A percentile compares a stretch with the other conserved stretches of the same genome.
These are phyloP conservation scores for Plectosphaerella cucumerina DNA, from an alignment of 2,329 filamentous ascomycete genomes.

Conservation along the genomic window DNA sequence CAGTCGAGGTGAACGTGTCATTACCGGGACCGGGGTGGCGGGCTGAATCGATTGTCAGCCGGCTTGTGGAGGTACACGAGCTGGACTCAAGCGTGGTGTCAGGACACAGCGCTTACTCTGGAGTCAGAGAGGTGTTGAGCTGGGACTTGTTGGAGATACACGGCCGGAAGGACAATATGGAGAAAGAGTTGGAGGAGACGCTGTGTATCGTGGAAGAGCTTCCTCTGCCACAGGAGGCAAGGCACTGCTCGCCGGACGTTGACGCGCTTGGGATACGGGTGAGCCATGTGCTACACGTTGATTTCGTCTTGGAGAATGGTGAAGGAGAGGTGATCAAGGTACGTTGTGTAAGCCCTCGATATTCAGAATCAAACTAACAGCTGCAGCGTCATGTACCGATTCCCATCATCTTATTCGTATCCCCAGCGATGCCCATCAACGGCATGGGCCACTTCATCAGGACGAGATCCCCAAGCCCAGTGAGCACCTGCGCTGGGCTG, in stretches of 20 bases:
- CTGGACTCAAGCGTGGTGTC: neutral
- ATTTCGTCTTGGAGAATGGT: neutral
- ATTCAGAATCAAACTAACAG: neutral
- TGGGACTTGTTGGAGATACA: conserved; percentile 1
- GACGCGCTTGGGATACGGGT: neutral
- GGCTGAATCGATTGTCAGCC: neutral
- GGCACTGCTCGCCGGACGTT: conserved; percentile 1
- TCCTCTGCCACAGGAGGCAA: conserved; percentile 1
- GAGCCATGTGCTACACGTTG: conserved; percentile 2
- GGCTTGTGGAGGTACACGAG: conserved; percentile 2
- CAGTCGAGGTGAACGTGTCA: neutral
- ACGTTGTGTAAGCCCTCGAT: neutral
- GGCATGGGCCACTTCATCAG: neutral
- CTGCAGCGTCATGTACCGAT: neutral
- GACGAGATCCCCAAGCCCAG: neutral
- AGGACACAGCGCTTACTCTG: neutral
- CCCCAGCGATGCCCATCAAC: conserved; percentile 2
- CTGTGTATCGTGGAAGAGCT: neutral
- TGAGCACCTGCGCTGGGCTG: neutral
- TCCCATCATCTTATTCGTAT: conserved; percentile 3
- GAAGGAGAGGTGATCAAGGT: neutral
- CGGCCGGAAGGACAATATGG: neutral
- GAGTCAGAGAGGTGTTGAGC: neutral
- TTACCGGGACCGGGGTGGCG: neutral
- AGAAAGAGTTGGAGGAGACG: neutral